Conservation (phyloP, 1,284 basidiomycete species). For the Porodaedalea pini region DNA sequence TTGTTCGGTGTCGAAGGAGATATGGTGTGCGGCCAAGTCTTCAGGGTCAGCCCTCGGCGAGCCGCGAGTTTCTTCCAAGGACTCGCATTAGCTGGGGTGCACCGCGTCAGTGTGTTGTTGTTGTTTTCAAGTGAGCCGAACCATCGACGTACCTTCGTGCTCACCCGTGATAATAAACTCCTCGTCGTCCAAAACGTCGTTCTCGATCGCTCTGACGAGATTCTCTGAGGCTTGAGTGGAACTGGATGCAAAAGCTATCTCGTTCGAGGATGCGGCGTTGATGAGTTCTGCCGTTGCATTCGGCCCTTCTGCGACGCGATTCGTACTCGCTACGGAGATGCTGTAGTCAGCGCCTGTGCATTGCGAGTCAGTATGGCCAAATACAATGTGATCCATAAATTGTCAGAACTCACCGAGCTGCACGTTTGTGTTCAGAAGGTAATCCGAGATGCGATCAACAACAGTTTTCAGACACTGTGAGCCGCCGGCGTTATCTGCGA, state of each 20-base stretch:
- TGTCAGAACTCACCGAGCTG: conserved; percentile 49
- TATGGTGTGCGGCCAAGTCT: conserved; percentile 54
- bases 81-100: conserved; percentile 60
- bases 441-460: conserved; percentile 58
- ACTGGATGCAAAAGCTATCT: conserved; percentile 65
- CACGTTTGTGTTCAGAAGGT: conserved; percentile 67
- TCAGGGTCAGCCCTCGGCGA: conserved; percentile 51
- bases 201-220: conserved; percentile 55
- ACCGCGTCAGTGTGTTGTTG: background rate
- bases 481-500: conserved; percentile 77
- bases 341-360: conserved; percentile 59
- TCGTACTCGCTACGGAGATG: conserved; percentile 49
- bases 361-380: conserved; percentile 3
- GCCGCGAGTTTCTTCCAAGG: conserved; percentile 73
- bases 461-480: conserved; percentile 59
- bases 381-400: no score
- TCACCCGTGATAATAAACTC: conserved; percentile 75
- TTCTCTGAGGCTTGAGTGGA: conserved; percentile 69
- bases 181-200: conserved; percentile 50
- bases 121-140: background rate
- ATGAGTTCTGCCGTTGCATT: conserved; percentile 55
- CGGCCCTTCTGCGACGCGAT: conserved; percentile 49
- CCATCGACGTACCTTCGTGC: conserved; percentile 58
- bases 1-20: conserved; percentile 45
- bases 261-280: conserved; percentile 55